Base-by-base conservation (phyloP, 1,284 basidiomycete species). In the Papiliotrema flavescens region DNA sequence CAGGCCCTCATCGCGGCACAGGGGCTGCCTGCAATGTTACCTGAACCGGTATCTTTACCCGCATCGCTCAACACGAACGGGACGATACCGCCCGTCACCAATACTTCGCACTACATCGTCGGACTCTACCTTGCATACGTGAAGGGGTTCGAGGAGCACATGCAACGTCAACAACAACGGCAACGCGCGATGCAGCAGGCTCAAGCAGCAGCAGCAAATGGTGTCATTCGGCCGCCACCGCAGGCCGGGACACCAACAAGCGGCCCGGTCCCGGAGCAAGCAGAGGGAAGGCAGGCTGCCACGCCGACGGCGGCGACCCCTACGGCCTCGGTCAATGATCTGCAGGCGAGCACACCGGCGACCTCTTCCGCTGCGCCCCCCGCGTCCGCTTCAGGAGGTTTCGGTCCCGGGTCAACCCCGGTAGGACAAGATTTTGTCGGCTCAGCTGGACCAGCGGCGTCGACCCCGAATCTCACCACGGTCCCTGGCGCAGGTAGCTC, bases 111-210 rank as follows among this genome's bases (percentile, higher is more conserved):
- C 42, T 74, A 65, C 50, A 53, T 74, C 34, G 51, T 68, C n/a
- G 59, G 59, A 0, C 65, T 57, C 0, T 73, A 72, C 51, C 53
- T 64, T 22, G 65, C 67, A 15, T 72, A 67, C 61, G 53, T 74
- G 7, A 64, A 66, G 45, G 64, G 61, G 2, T 74, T 74, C 40
- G 70, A 74, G 49, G 55, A 63, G 40, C 66, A 70, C 24, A 71
- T 72, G 69, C 40, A 69, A 23, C 70, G 69, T 68, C 41, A 35
- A 20, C 22, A 19, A 20, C 20, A 42, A 42, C 39, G 26, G 24
- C 39, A 42, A 34, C 47, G 44, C 23, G 52, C 53, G 11, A 40
- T 50, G 36, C 45, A 49, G 20, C 45, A 47, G 28, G 47, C 47
- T 1, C 42, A 52, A 19, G 58, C 50, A 28, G 46, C 62, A n/a